These are phyloP conservation scores for Leishmania aethiopica DNA, from an alignment of 208 protist species.

Conservation along the genomic window DNA sequence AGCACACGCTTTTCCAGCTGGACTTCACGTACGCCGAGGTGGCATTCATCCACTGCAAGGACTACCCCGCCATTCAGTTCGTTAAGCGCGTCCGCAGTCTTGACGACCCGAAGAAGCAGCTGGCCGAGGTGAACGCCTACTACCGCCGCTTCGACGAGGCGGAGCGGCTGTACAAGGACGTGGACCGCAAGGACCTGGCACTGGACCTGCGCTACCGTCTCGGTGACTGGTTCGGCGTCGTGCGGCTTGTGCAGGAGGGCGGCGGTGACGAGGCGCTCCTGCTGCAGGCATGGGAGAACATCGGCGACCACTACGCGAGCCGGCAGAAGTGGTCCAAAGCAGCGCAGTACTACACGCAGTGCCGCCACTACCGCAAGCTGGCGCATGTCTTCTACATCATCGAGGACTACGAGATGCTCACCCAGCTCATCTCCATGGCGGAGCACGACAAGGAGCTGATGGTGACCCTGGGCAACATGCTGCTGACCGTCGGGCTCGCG, in stretches of 20 bases:
- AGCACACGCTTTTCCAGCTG: conserved; percentile 87
- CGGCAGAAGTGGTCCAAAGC: conserved; percentile 96
- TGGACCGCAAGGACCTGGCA: conserved; percentile 96
- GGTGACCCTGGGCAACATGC: conserved; percentile 85
- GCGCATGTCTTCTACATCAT: conserved; percentile 91
- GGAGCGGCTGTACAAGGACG: conserved; percentile 94
- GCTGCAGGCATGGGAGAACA: conserved; percentile 89
- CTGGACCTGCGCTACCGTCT: conserved; percentile 92
- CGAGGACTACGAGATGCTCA: conserved; percentile 93
- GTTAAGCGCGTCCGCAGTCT: conserved; percentile 93
- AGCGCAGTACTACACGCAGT: conserved; percentile 95
- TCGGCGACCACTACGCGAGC: conserved; percentile 96
- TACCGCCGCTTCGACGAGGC: conserved; percentile 96
- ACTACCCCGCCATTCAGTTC: conserved; percentile 97
- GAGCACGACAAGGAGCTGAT: conserved; percentile 93
- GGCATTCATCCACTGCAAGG: conserved; percentile 93
- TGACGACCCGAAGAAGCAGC: conserved; percentile 94
- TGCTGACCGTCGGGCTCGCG: conserved; percentile 92
- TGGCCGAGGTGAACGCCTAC: conserved; percentile 96
- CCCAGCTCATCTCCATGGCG: conserved; percentile 83
- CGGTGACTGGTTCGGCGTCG: conserved; percentile 96
- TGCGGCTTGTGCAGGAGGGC: conserved; percentile 92
- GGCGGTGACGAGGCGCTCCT: conserved; percentile 93
- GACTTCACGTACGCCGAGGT: conserved; percentile 92
- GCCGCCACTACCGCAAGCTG: conserved; percentile 89